Base-by-base conservation (phyloP, 495 filamentous ascomycete species). In the Xanthoparmelia taractica region DNA sequence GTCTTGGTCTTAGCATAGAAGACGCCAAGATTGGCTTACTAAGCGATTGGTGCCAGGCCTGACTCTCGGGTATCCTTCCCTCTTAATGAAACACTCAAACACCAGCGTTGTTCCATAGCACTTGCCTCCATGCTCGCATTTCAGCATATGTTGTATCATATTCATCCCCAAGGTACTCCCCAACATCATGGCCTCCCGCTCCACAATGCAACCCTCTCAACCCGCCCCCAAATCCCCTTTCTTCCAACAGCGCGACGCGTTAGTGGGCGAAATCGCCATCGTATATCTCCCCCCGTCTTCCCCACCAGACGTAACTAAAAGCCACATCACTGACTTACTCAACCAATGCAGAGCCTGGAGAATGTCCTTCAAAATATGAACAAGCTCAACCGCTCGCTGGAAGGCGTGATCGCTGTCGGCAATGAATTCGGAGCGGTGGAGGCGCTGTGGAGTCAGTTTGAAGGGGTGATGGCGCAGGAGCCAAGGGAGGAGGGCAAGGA, bases 401-500 rank as follows among this genome's bases (percentile, higher is more conserved):
- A 98, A 72, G 90, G 91, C 58, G 87, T 97, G n/a, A 91, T 95
- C 64, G 85, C 89, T 40, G 92, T 98, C 34, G 94, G 94, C 11
- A 97, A 96, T 72, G 94, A 98, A 70, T 97, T 98, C 72, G 84
- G 88, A n/a, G 90, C 89, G 12, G 94, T 98, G 23, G 94, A 98
- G 75, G 91, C 90, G 33, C 81, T 98, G 40, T 98, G 94, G 94
- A 92, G 88, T 40, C 90, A 95, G 64, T 98, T 98, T 70, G 94
- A 98, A 79, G 87, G 87, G 61, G 92, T 97, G 66, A 97, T 97
- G 93, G 90, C 85, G 23, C 87, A 85, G 65, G 86, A 89, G 0
- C 85, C 72, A 64, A 56, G 72, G 71, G 63, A 70, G 68, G 38
- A 73, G 74, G 29, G 74, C 65, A 38, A 67, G 68, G 54, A 73